Base-by-base conservation (phyloP, 306 rosid genomes). In the Malus sieversii region DNA sequence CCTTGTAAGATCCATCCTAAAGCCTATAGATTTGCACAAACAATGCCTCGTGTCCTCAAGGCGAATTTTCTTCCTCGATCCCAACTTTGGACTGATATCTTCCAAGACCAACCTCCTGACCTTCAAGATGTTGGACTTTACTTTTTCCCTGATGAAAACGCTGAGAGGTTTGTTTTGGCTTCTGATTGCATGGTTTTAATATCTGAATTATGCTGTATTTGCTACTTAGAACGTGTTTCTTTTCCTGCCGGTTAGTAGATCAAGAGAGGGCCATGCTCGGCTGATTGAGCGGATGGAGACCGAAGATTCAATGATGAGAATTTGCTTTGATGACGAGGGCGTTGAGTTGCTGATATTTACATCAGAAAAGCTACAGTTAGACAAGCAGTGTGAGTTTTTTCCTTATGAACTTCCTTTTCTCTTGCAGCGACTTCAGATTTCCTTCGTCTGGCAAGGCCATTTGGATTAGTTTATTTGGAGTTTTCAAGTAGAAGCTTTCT, bases 81-180 rank as follows among this genome's bases (percentile, higher is more conserved):
- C 77, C 63, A 74, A 70, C 29, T 79, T 69, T 79, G 84, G 85
- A 80, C 64, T 64, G 89, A 87, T 55, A 72, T 85, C 25, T 91
- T 87, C 78, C 77, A n/a, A 16, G 63, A 78, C 32, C 75, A 80
- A 45, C 45, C 79, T 78, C 93, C 90, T n/a, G 76, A 58, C 72
- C 91, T 90, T 75, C 72, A 71, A 55, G 96, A 94, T 38, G 75
- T 94, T 38, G 95, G 90, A 6, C 55, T 94, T 72, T 94, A 88
- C 81, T 87, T 94, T 80, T 87, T 83, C 76, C 93, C 90, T 70
- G 76, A 81, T 60, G 73, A 75, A 48, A 74, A 72, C 30, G 32
- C 48, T 75, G 78, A 83, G 69, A 85, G 96, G 98, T 93, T 30
- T 70, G 72, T 60, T 70, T 64, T 83, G 68, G 33, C 66, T 79